These are phyloP conservation scores for Phoma sp. DNA, from an alignment of 2,329 filamentous ascomycete genomes.

Conservation along the genomic window DNA sequence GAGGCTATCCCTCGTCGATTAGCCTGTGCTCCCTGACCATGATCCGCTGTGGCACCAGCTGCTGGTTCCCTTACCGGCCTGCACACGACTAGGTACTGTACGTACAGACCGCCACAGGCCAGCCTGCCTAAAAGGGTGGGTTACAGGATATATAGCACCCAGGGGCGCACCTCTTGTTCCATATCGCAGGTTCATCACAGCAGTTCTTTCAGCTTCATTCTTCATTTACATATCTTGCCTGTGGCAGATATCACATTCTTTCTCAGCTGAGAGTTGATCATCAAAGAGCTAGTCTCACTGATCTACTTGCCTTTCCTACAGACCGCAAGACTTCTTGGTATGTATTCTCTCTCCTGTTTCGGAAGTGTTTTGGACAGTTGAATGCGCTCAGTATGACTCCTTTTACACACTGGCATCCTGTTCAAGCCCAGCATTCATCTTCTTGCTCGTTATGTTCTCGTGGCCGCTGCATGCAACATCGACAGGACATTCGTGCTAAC, in stretches of 20 bases:
- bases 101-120: slow-evolving; percentile 28
- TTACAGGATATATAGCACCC: slow-evolving; percentile 33
- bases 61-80: slow-evolving; percentile 21
- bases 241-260: slow-evolving; percentile 47
- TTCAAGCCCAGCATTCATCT: not conserved
- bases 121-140: slow-evolving; percentile 20
- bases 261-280: slow-evolving; percentile 26
- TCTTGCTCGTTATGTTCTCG: not conserved
- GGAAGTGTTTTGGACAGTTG: slow-evolving; percentile 1
- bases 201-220: slow-evolving; percentile 30
- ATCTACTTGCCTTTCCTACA: slow-evolving; percentile 7
- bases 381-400: not conserved
- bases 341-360: slow-evolving; percentile 12
- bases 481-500: not conserved
- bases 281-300: slow-evolving; percentile 33
- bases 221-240: slow-evolving; percentile 40
- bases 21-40: slow-evolving; percentile 30
- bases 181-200: slow-evolving; percentile 32
- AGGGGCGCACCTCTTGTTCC: slow-evolving; percentile 24
- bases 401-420: slow-evolving; percentile 5
- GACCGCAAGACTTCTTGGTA: slow-evolving; percentile 13
- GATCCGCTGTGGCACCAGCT: slow-evolving; percentile 37
- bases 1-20: slow-evolving; percentile 31
- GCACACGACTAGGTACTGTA: slow-evolving; percentile 16
- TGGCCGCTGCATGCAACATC: not conserved